These are phyloP conservation scores for Spathaspora passalidarum DNA, from an alignment of 805 yeast species.

Conservation along the genomic window DNA sequence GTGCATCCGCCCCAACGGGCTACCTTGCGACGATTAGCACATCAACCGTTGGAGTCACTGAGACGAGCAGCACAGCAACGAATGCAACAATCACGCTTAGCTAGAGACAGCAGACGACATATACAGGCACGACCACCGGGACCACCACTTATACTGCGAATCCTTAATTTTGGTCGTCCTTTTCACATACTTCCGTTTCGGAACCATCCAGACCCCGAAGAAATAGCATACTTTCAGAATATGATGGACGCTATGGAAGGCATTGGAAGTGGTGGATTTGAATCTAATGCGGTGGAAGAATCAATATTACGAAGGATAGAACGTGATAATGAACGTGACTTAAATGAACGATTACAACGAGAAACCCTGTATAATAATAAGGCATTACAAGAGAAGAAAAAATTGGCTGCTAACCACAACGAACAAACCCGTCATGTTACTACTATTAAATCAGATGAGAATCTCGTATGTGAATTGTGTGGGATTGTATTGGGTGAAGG, in stretches of 20 bases:
- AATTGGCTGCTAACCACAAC: slow-evolving; percentile 13
- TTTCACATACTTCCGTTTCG: neutral
- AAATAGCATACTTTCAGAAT: neutral
- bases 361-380: slow-evolving; percentile 31
- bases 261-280: neutral
- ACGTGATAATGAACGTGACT: slow-evolving; percentile 35
- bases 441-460: slow-evolving; percentile 17
- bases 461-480: slow-evolving; percentile 56
- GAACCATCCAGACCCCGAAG: too few species aligned
- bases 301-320: slow-evolving; percentile 39
- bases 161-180: neutral
- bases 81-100: neutral
- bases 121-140: neutral
- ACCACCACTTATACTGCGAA: neutral
- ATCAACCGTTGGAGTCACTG: too few species aligned
- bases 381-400: slow-evolving; percentile 26
- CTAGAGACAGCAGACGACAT: neutral
- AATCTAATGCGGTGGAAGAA: slow-evolving; percentile 14
- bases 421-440: slow-evolving; percentile 30
- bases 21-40: neutral
- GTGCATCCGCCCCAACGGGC: too few species aligned
- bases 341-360: slow-evolving; percentile 29
- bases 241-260: neutral
- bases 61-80: neutral
- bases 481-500: slow-evolving; percentile 75